Percentiles rank a stretch among this genome's conserved stretches.
Evolutionary conservation across 345 rosid genomes (phyloP).

Genomic region (Mallotus nudiflorus): DNA sequence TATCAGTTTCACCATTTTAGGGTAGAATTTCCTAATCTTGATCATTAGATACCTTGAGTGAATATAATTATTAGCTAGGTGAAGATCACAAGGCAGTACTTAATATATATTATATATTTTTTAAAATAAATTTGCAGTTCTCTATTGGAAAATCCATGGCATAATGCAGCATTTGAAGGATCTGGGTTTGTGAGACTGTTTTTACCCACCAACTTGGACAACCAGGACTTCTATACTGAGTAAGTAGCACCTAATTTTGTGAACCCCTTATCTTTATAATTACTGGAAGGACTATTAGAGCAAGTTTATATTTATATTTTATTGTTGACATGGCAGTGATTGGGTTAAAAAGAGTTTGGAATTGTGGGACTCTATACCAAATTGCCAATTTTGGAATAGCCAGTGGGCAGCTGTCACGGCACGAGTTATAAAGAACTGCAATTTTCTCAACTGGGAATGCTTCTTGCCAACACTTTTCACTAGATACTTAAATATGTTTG

Average conservation of each 20-base stretch:
- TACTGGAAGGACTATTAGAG: slow-evolving; percentile 13
- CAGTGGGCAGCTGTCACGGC: slow-evolving; percentile 93
- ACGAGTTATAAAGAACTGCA: slow-evolving; percentile 79
- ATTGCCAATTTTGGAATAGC: slow-evolving; percentile 97
- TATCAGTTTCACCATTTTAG: not conserved
- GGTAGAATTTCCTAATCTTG: not conserved
- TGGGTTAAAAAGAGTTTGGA: slow-evolving; percentile 69
- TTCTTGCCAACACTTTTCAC: slow-evolving; percentile 75
- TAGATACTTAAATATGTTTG: slow-evolving; percentile 90
- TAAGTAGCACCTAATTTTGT: slow-evolving; percentile 43
- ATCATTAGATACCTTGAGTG: not conserved
- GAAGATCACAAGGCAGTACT: slow-evolving; percentile 7
- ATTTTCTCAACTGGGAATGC: slow-evolving; percentile 72
- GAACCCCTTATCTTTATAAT: slow-evolving; percentile 3
- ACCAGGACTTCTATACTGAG: slow-evolving; percentile 85
- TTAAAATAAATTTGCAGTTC: slow-evolving; percentile 49
- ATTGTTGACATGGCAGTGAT: slow-evolving; percentile 53
- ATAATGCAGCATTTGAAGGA: slow-evolving; percentile 94
- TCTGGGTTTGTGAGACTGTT: slow-evolving; percentile 91
- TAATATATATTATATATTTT: slow-evolving; percentile 10
- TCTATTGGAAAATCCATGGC: slow-evolving; percentile 96
- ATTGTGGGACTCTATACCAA: slow-evolving; percentile 90
- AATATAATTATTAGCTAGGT: not conserved
- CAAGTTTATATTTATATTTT: slow-evolving; percentile 19
- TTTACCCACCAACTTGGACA: slow-evolving; percentile 85